phyloP scores from a whole-genome alignment of 345 rosid genomes.

The Eucalyptus regnans region DNA sequence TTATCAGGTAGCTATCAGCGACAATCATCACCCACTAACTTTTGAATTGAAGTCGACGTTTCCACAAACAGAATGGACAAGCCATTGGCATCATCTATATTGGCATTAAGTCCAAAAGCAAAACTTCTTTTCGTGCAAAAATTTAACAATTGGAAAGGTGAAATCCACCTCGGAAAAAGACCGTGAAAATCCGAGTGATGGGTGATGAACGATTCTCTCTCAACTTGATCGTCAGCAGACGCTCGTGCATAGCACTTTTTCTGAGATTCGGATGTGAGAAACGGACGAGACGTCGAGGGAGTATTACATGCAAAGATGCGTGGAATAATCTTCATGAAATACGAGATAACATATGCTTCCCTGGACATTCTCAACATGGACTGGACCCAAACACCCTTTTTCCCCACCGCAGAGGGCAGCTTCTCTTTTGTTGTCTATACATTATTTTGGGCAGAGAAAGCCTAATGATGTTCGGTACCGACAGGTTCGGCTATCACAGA shows the following conservation, averaged over 20 bases:
- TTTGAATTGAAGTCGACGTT: background rate
- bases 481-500: background rate
- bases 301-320: background rate
- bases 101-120: background rate
- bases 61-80: background rate
- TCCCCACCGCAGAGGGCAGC: background rate
- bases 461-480: background rate
- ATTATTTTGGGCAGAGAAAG: background rate
- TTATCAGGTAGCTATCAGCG: background rate
- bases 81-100: background rate
- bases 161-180: background rate
- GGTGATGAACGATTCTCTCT: background rate
- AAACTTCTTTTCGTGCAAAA: background rate
- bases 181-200: background rate
- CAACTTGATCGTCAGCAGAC: background rate
- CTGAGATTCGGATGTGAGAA: background rate
- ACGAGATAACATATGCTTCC: background rate
- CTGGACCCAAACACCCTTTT: background rate
- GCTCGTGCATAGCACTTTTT: background rate
- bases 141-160: background rate
- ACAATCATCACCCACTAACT: background rate
- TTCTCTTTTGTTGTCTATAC: background rate
- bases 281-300: background rate
- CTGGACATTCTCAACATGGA: background rate
- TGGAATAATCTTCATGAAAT: background rate